Evolutionary conservation across 352 stramenopile genomes (phyloP), one percentile per base, ranked within the genome.

Genomic region (Pythium folliculosum): DNA sequence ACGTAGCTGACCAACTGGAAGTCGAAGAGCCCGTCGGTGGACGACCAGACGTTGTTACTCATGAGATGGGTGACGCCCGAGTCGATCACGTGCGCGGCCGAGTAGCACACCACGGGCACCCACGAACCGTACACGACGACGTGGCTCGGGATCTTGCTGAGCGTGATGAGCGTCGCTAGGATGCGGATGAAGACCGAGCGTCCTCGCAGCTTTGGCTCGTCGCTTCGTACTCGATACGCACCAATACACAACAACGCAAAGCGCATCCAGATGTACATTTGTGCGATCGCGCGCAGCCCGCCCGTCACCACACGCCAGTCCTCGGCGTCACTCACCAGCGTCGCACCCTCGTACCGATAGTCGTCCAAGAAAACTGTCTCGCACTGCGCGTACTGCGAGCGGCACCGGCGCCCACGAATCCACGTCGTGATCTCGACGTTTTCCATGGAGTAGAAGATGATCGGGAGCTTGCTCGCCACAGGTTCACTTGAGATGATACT

Each of bases 41-140:
- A 60, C 5, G 53, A 30, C 73, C 73, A 80, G 2, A 62, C 23
- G 23, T 58, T 67, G 27, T 77, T 57, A 49, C 60, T 68, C 27
- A 76, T 51, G 12, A 69, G 21, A 32, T 82, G 73, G 9, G 59
- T 65, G 8, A 78, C 23, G 0, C 65, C 50, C 32, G 48, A 69
- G 48, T 81, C 75, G 25, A 78, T 65, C 4, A 49, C 14, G 30
- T 79, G 70, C 12, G 75, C 75, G 4, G 65, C 12, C 37, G 64
- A 63, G 35, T 81, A 81, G 27, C 67, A 65, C 2, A 47, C 16
- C 12, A 80, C 22, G 2, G 74, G 74, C 1, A 76, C 19, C 74
- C 71, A 78, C 19, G 57, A 68, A 9, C 49, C 53, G 60, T 78
- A 76, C 40, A 76, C 57, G 2, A 78, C 30, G 1, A 70, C 61